Conservation (phyloP, 2,329 filamentous ascomycete genomes). For the Aspergillus sergii region DNA sequence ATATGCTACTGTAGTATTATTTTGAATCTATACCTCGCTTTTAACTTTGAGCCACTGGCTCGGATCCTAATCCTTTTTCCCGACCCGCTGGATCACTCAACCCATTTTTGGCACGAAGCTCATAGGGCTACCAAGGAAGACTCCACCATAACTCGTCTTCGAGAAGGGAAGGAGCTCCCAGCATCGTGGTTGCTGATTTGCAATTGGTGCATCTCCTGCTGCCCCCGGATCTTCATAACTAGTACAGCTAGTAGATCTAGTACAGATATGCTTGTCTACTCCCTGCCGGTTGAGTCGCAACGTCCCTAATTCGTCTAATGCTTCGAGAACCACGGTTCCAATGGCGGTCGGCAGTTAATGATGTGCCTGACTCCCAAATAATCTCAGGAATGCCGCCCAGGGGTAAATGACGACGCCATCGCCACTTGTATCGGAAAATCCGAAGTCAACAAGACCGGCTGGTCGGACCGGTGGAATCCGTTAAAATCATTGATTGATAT, state of each 20-base stretch:
- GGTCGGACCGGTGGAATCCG: background rate
- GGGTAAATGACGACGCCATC: no score
- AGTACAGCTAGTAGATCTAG: background rate
- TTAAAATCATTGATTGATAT: background rate
- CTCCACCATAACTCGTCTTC: background rate
- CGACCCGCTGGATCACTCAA: background rate
- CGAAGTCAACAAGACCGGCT: background rate
- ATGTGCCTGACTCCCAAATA: background rate
- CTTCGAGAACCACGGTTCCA: background rate
- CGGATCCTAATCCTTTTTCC: background rate
- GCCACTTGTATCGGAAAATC: background rate
- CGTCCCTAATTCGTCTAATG: background rate
- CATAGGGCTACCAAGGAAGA: background rate
- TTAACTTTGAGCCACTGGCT: background rate
- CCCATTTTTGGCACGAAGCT: background rate
- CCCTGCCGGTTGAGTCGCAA: no score
- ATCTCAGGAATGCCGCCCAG: background rate
- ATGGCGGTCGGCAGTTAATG: background rate
- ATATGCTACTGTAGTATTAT: background rate
- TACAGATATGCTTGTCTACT: background rate
- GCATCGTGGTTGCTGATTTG: background rate
- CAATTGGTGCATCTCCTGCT: background rate
- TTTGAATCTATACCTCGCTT: background rate
- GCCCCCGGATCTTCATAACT: background rate
- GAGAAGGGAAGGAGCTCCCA: background rate